Base-by-base conservation (phyloP, 345 rosid genomes). In the Lumnitzera littorea region DNA sequence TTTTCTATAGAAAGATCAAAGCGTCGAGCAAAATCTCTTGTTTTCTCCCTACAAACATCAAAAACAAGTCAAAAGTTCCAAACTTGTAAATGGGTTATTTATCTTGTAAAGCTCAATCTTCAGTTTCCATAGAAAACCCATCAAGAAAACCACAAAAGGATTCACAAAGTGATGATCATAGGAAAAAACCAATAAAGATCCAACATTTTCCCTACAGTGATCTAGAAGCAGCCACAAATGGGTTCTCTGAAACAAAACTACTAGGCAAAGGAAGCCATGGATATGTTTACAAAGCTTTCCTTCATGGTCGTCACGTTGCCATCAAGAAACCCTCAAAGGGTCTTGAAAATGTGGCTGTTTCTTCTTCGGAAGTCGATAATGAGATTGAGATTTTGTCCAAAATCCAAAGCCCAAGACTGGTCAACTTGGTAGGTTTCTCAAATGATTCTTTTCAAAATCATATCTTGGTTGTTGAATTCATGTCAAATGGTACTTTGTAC, bases 241-340 rank as follows among this genome's bases (percentile, higher is more conserved):
- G 99, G 10, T 94, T 94, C 87, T 78, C 95, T 70, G 80, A 82
- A 53, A 74, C 73, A 53, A 88, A 76, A 61, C 80, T 94, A 3
- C 81, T 94, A 7, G 99, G 99, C 0, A 88, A 86, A 65, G 99
- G 99, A 60, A 94, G 99, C 76, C 99, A 94, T 67, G 99, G 97
- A 3, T 74, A 75, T 69, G 99, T 94, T 63, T 94, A 94, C 86
- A 94, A 88, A 73, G 99, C 91, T 12, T 85, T 80, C 41, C 70
- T 88, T 65, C 89, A 83, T 43, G 92, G 96, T 12, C 99, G 95
- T 46, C 87, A 78, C 56, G 91, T 94, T 24, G 99, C 99, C 49
- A 70, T 94, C 66, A 94, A 94, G 82, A 79, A 80, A 63, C 88
- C 95, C 0, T 84, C 96, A 1, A 90, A 69, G 72, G 80, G 77